Conservation (phyloP, 1,284 basidiomycete genomes). For the Crucibulum parvulum region DNA sequence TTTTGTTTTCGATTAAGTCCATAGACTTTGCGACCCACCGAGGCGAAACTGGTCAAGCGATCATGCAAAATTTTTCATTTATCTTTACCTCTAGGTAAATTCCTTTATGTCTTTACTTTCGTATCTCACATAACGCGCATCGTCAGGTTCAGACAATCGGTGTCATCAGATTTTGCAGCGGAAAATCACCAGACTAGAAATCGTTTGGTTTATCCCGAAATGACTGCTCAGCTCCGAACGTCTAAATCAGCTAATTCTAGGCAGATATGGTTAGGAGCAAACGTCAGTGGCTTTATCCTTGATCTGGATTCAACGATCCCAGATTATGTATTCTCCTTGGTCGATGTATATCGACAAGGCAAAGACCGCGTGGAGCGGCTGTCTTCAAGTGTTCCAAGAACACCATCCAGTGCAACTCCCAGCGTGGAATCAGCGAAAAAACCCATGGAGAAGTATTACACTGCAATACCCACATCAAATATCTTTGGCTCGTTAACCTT, state of each 20-base stretch:
- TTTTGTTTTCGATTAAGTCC: constrained; percentile 82
- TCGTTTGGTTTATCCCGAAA: constrained; percentile 80
- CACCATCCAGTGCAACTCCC: constrained; percentile 32
- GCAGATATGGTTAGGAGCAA: constrained; percentile 71
- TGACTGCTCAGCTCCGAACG: constrained; percentile 78
- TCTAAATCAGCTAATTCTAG: constrained; percentile 57
- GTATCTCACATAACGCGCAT: neutral
- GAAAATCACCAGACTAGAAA: constrained; percentile 77
- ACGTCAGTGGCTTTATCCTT: constrained; percentile 87
- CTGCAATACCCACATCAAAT: constrained; percentile 58
- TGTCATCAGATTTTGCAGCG: constrained; percentile 73
- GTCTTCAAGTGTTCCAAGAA: constrained; percentile 54
- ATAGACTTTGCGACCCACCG: constrained; percentile 77
- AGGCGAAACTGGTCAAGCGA: constrained; percentile 81
- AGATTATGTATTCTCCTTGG: constrained; percentile 79
- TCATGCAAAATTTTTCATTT: constrained; percentile 76
- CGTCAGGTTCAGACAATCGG: constrained; percentile 78
- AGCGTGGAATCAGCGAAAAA: constrained; percentile 25
- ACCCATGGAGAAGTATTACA: constrained; percentile 36
- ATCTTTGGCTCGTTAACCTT: constrained; percentile 82
- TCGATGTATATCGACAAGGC: constrained; percentile 87
- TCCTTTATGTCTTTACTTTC: neutral
- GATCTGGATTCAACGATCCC: constrained; percentile 86
- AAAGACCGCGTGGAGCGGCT: constrained; percentile 79
- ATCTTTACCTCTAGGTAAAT: constrained; percentile 83